Evolutionary conservation across 345 rosid genomes (phyloP).

Genomic region (Salix dunnii): DNA sequence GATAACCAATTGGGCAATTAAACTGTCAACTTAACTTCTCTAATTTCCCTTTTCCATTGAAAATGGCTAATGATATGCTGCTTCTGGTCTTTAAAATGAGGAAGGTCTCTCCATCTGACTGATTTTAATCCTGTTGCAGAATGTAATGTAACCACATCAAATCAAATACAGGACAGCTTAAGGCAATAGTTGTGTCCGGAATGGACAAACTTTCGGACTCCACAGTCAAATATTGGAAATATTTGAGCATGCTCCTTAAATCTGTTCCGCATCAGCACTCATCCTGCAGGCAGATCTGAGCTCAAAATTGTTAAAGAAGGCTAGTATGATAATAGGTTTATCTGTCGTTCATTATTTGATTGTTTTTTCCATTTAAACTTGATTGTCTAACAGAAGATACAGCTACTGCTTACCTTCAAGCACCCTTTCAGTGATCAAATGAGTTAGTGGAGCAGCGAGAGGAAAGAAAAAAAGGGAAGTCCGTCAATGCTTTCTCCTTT

Average conservation of each 20-base stretch:
- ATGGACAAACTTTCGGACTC: background rate
- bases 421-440: background rate
- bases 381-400: background rate
- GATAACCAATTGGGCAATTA: background rate
- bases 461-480: background rate
- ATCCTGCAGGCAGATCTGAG: background rate
- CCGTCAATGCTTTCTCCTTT: background rate
- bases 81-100: background rate
- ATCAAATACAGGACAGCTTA: background rate
- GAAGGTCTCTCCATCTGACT: background rate
- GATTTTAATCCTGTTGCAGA: background rate
- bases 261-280: background rate
- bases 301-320: background rate
- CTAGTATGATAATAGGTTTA: background rate
- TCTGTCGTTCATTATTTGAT: background rate
- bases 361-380: background rate
- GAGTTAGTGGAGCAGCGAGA: background rate
- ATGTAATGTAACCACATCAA: background rate
- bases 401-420: background rate
- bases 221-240: background rate
- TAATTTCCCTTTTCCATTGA: background rate
- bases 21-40: background rate
- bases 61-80: background rate
- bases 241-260: background rate
- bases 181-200: background rate